A percentile compares a stretch with the other conserved stretches of the same genome.
Evolutionary conservation across 768 basidiomycete genomes (phyloP).

Genomic region (Hortiboletus campestris): DNA sequence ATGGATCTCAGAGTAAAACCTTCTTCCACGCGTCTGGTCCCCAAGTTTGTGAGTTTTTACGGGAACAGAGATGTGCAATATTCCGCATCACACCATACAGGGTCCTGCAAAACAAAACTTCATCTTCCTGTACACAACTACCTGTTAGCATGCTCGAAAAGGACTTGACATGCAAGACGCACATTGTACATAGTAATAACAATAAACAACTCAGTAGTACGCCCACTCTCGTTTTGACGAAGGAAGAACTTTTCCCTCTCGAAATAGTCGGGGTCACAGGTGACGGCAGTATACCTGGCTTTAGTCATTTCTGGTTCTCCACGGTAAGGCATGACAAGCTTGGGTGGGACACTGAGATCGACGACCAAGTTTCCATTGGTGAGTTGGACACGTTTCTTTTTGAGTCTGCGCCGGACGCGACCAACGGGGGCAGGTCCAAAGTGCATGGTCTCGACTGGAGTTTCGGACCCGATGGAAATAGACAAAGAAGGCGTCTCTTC

Average conservation of each 20-base stretch:
- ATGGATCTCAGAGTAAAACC: constrained; percentile 35
- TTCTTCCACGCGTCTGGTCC: constrained; percentile 97
- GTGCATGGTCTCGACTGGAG: constrained; percentile 67
- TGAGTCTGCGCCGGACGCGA: constrained; percentile 70
- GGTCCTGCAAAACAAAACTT: constrained; percentile 88
- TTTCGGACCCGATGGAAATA: constrained; percentile 43
- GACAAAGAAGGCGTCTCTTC: constrained; percentile 28
- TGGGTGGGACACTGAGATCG: constrained; percentile 80
- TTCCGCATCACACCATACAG: constrained; percentile 94
- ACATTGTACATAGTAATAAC: constrained; percentile 98
- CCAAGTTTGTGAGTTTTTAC: constrained; percentile 93
- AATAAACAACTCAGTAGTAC: constrained; percentile 88
- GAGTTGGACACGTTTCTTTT: constrained; percentile 78
- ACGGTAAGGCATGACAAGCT: constrained; percentile 70
- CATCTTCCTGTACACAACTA: constrained; percentile 61
- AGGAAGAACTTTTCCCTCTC: constrained; percentile 80
- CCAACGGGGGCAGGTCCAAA: constrained; percentile 87
- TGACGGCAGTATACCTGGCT: constrained; percentile 84
- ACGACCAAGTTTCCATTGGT: constrained; percentile 89
- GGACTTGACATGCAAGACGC: constrained; percentile 30
- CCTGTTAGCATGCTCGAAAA: constrained; percentile 11
- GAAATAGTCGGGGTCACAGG: constrained; percentile 93
- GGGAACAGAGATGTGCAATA: constrained; percentile 75
- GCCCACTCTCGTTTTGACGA: constrained; percentile 74
- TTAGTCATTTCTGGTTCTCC: constrained; percentile 72